These are phyloP conservation scores for Fusarium annulatum DNA, from an alignment of 2,329 filamentous ascomycete genomes.

Conservation along the genomic window DNA sequence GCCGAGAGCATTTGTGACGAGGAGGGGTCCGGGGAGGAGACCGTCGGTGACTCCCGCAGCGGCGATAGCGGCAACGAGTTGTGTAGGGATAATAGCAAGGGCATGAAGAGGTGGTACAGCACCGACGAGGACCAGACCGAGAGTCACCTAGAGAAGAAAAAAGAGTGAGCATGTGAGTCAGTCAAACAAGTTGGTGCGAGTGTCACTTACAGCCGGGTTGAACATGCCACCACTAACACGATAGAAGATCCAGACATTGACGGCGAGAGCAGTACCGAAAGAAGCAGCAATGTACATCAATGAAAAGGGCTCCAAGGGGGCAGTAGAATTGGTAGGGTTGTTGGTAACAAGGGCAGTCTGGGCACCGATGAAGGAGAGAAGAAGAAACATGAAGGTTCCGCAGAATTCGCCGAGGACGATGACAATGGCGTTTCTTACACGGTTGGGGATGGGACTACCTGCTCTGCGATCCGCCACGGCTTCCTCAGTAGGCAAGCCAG, in stretches of 20 bases:
- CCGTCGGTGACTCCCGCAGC: conserved; percentile 67
- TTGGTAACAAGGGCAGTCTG: conserved; percentile 53
- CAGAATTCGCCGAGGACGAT: conserved; percentile 62
- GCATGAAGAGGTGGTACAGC: conserved; percentile 65
- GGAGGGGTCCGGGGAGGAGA: conserved; percentile 67
- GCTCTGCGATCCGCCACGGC: conserved; percentile 10
- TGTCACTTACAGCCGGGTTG: conserved; percentile 59
- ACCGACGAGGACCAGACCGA: conserved; percentile 69
- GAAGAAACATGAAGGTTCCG: conserved; percentile 65
- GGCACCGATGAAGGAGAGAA: conserved; percentile 55
- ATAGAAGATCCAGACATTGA: conserved; percentile 68
- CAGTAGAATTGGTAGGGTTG: conserved; percentile 38
- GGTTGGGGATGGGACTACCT: conserved; percentile 9
- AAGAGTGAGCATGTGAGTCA: conserved; percentile 1
- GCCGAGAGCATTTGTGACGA: conserved; percentile 66
- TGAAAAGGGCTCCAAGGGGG: conserved; percentile 48
- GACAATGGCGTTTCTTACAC: conserved; percentile 51
- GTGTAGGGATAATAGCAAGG: conserved; percentile 63
- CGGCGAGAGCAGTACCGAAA: conserved; percentile 62
- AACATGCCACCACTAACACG: conserved; percentile 64
- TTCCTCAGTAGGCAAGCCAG: conserved; percentile 26
- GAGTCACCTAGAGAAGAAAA: conserved; percentile 56
- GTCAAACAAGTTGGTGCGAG: not conserved
- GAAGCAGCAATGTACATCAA: conserved; percentile 62
- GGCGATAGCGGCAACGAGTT: conserved; percentile 68